Base-by-base conservation (phyloP, 495 filamentous ascomycete genomes). In the Xylaria nigripes region DNA sequence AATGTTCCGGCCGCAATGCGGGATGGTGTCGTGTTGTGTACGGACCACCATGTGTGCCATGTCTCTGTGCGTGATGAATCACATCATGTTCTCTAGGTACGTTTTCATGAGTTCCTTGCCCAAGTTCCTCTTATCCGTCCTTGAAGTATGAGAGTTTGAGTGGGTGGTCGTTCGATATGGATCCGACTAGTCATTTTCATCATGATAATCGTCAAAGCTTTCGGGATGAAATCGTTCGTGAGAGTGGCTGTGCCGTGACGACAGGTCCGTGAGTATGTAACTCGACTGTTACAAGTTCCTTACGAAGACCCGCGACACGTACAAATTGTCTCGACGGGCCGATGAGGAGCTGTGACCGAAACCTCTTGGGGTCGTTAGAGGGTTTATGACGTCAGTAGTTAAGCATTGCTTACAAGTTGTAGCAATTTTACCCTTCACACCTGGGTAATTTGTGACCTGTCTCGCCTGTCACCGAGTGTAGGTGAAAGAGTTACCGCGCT, bases 191-290 rank as follows among this genome's bases (percentile, higher is more conserved):
- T 81, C 79, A 32, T 73, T 54, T 10, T 21, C 42, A 6, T 61
- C 32, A n/a, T n/a, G n/a, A 54, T 80, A 81, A 2, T 51, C 55
- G 7, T 74, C 71, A 1, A 57, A 42, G 6, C 36, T 62, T 13
- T 70, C 58, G 30, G 67, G 57, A 55, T 66, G 62, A 60, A 66
- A 77, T 6, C 67, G 63, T 19, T 44, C 21, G 32, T 70, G 60
- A 38, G 76, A 74, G n/a, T n/a, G 6, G 25, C 32, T 1, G 36
- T 38, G 38, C 57, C 60, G n/a, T n/a, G n/a, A n/a, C n/a, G n/a
- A n/a, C 18, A 79, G 72, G 51, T 77, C 80, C 46, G 72, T 75
- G 66, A 81, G 72, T 16, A 81, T 64, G 61, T n/a, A n/a, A n/a
- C n/a, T n/a, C n/a, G n/a, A n/a, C n/a, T n/a, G n/a, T n/a, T n/a